These are phyloP conservation scores for Dictyostelium gargantuum DNA, from an alignment of 208 protist species.

Conservation along the genomic window DNA sequence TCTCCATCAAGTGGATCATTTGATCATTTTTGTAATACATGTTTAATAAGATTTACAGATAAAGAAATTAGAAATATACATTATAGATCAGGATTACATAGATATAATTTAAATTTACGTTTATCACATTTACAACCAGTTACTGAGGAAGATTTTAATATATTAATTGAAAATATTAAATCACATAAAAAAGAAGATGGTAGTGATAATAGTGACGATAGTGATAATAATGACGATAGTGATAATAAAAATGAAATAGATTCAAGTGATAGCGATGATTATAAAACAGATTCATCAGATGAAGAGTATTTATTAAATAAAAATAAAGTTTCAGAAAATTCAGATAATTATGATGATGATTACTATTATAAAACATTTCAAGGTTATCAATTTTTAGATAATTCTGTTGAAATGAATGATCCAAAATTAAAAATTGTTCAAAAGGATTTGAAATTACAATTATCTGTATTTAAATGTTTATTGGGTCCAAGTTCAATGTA, in stretches of 20 bases:
- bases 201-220: not conserved
- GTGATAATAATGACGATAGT: not conserved
- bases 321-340: not conserved
- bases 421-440: slow-evolving; percentile 21
- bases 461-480: slow-evolving; percentile 11
- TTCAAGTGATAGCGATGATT: not conserved
- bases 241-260: no score
- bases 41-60: slow-evolving; percentile 25
- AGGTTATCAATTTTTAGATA: slow-evolving; percentile 7
- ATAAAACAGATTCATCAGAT: not conserved
- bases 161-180: not conserved
- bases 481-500: not conserved
- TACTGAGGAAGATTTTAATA: not conserved
- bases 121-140: slow-evolving; percentile 15
- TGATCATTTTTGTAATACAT: slow-evolving; percentile 58
- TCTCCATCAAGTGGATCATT: not conserved
- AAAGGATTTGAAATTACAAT: slow-evolving; percentile 15
- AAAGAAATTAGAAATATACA: slow-evolving; percentile 33
- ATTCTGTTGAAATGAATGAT: not conserved
- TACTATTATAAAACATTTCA: not conserved
- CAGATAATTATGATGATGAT: not conserved
- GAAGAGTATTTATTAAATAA: not conserved
- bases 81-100: slow-evolving; percentile 40
- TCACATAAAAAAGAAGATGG: not conserved
- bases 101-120: slow-evolving; percentile 48